Evolutionary conservation across 2,329 filamentous ascomycete genomes (phyloP).

Genomic region (Microdochium trichocladiopsis): DNA sequence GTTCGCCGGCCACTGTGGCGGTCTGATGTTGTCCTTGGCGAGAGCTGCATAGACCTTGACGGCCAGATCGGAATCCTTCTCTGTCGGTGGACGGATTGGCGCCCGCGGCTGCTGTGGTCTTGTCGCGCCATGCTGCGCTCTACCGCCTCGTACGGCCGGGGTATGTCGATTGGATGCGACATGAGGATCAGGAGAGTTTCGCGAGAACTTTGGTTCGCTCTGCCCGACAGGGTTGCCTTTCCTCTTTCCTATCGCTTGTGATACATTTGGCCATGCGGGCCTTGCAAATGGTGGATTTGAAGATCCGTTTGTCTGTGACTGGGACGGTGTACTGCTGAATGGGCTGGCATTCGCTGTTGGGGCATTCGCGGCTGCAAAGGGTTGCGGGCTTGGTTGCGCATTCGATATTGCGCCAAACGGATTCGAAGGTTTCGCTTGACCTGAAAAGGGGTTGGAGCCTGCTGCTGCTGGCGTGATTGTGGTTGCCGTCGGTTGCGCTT

Average conservation of each 20-base stretch:
- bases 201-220: constrained; percentile 8
- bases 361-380: constrained; percentile 3
- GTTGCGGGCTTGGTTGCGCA: background rate
- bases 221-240: constrained; percentile 8
- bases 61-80: constrained; percentile 21
- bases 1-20: constrained; percentile 48
- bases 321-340: background rate
- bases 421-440: constrained; percentile 2
- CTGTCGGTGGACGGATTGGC: constrained; percentile 7
- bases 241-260: constrained; percentile 7
- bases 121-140: background rate
- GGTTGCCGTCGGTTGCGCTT: constrained; percentile 3
- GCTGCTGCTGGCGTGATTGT: background rate
- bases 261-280: background rate
- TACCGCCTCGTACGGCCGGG: background rate
- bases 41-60: constrained; percentile 45
- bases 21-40: constrained; percentile 43
- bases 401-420: constrained; percentile 6
- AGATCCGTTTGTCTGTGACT: background rate
- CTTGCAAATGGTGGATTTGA: background rate
- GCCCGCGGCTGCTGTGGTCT: constrained; percentile 1
- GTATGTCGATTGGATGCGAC: constrained; percentile 5
- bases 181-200: constrained; percentile 4
- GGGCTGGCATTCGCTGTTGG: background rate
- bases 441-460: constrained; percentile 4